Base-by-base conservation (phyloP, 257 asterid species). In the Cruciata laevipes region DNA sequence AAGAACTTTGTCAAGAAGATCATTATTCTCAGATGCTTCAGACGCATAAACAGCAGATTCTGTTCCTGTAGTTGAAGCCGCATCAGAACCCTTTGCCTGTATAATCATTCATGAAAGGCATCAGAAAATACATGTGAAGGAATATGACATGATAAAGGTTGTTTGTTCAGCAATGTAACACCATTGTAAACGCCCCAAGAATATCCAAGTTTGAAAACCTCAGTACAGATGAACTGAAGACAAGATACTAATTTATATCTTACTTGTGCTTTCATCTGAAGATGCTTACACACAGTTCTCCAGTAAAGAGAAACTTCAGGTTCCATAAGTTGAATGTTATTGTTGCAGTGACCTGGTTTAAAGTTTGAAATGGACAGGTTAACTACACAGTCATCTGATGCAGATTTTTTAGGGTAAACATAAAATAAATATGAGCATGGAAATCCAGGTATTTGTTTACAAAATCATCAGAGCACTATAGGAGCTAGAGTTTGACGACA, bases 61-160 rank as follows among this genome's bases (percentile, higher is more conserved):
- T n/a, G 90, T 74, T 65, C 99, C 97, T 79, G 65, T 83, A 44
- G 97, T 71, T 81, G 76, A 84, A 56, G 99, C 96, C 71, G 99
- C 99, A 76, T 90, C 95, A 47, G 96, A 87, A 58, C 97, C 99
- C 81, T 88, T 93, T 67, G 80, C 86, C 99, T 93, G 87, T 69
- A 81, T 69, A 69, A 74, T 70, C 68, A 77, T 37, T 53, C 17
- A 23, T 33, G 53, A 67, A 61, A 65, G 14, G 51, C 68, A n/a
- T 73, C 44, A 65, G 32, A 73, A 27, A 60, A 58, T 57, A 27
- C 27, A 27, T 53, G 61, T 58, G 35, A 56, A 32, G 63, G 32
- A 62, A 17, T 27, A 14, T 23, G 59, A 65, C 24, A 37, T 17
- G 32, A 52, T 47, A 30, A 49, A 27, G 70, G 47, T 18, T 49